These are phyloP conservation scores for Dactylonectria estremocensis DNA, from an alignment of 2,329 filamentous ascomycete species.

Conservation along the genomic window DNA sequence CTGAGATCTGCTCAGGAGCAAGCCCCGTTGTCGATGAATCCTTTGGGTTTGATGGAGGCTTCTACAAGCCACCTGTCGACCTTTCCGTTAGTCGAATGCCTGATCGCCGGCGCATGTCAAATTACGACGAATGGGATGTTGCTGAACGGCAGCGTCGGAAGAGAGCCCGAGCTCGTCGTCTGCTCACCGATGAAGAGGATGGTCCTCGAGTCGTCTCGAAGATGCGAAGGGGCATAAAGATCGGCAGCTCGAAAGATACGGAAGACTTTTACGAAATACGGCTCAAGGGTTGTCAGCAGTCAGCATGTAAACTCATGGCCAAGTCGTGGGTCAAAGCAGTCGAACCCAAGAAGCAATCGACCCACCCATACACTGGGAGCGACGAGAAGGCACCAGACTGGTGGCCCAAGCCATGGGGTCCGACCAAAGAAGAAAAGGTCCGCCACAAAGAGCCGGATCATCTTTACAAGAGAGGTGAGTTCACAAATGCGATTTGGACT, in stretches of 20 bases:
- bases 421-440: constrained; percentile 67
- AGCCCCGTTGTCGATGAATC: constrained; percentile 54
- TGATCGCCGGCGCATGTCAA: constrained; percentile 52
- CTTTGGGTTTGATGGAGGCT: constrained; percentile 46
- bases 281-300: constrained; percentile 79
- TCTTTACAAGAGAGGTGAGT: constrained; percentile 75
- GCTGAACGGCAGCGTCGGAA: constrained; percentile 50
- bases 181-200: constrained; percentile 59
- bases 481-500: not conserved
- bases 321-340: constrained; percentile 84
- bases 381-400: constrained; percentile 75
- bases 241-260: constrained; percentile 69
- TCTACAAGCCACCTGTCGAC: constrained; percentile 45
- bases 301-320: constrained; percentile 79
- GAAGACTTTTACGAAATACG: constrained; percentile 73
- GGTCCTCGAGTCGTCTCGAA: constrained; percentile 56
- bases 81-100: constrained; percentile 46
- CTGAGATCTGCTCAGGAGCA: constrained; percentile 47
- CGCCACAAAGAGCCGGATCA: constrained; percentile 83
- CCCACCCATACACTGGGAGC: constrained; percentile 79
- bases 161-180: constrained; percentile 55
- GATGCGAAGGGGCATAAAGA: constrained; percentile 61
- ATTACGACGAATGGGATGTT: constrained; percentile 53
- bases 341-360: constrained; percentile 84
- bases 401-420: constrained; percentile 74